phyloP scores from a whole-genome alignment of 148 eudicot species.

The Chenopodium album region DNA sequence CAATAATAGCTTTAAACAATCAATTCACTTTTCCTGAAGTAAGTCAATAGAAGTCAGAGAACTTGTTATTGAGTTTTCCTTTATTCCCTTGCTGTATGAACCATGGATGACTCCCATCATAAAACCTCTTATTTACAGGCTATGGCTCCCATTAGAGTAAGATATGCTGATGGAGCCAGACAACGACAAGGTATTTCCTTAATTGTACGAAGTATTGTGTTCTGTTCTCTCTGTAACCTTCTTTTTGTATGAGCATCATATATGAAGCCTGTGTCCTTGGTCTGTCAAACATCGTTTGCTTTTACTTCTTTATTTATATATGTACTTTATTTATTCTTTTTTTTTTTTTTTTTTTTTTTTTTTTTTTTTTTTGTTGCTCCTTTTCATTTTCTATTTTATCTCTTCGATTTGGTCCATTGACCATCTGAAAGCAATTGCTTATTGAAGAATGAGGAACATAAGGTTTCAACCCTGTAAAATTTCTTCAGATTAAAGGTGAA shows the following conservation, averaged over 20 bases:
- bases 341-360: too few relatives aligned
- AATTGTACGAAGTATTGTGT: not conserved
- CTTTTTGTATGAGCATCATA: not conserved
- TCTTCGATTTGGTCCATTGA: too few relatives aligned
- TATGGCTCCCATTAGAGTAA: constrained; percentile 54
- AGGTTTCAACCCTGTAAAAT: not conserved
- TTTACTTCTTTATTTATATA: not conserved
- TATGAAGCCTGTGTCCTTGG: not conserved
- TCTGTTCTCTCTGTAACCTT: not conserved
- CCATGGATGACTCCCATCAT: not conserved
- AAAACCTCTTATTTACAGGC: constrained; percentile 39
- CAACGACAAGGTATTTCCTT: constrained; percentile 58
- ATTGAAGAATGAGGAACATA: not conserved
- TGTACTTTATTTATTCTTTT: not conserved
- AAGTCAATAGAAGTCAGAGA: constrained; percentile 23
- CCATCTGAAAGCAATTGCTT: not conserved
- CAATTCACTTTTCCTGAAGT: constrained; percentile 69
- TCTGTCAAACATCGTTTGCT: not conserved
- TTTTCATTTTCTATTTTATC: not conserved
- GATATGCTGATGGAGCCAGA: constrained; percentile 75
- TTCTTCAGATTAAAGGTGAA: not conserved
- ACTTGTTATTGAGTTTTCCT: not conserved
- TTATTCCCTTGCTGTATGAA: not conserved
- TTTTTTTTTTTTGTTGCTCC: not conserved
- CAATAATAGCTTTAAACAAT: constrained; percentile 60